Evolutionary conservation across 352 stramenopile species (phyloP).

Genomic region (Phytopythium helicoides): DNA sequence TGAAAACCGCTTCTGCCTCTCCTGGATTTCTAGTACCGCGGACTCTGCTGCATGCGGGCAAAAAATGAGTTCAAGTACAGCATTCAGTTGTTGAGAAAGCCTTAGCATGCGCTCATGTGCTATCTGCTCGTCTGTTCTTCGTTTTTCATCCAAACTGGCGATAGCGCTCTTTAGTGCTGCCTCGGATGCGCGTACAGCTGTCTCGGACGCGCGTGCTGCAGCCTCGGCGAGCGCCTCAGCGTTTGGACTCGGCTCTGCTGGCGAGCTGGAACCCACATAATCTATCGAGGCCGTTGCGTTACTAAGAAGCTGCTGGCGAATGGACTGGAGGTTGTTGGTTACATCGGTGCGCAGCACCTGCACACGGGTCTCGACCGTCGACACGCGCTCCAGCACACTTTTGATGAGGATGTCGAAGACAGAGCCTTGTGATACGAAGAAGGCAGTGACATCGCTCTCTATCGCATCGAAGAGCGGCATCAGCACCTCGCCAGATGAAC

Average conservation of each 20-base stretch:
- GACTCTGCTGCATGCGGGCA: slow-evolving; percentile 26
- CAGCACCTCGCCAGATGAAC: neutral
- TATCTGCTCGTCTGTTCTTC: neutral
- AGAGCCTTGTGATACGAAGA: slow-evolving; percentile 72
- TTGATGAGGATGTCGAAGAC: slow-evolving; percentile 60
- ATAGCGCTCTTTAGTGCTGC: neutral
- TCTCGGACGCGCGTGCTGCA: slow-evolving; percentile 7
- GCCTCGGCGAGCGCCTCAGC: slow-evolving; percentile 32
- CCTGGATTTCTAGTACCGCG: slow-evolving; percentile 23
- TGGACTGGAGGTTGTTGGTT: slow-evolving; percentile 23
- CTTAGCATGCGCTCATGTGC: slow-evolving; percentile 56
- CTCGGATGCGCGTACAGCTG: slow-evolving; percentile 2
- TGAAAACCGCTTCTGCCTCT: slow-evolving; percentile 32
- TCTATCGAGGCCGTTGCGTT: neutral
- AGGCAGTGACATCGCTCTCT: slow-evolving; percentile 55
- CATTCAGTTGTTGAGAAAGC: slow-evolving; percentile 54
- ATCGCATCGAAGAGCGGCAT: slow-evolving; percentile 73
- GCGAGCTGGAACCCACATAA: slow-evolving; percentile 2
- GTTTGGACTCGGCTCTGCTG: slow-evolving; percentile 5
- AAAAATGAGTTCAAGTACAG: slow-evolving; percentile 62
- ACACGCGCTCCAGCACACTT: slow-evolving; percentile 53
- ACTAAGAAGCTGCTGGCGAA: slow-evolving; percentile 24
- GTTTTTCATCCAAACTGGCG: neutral
- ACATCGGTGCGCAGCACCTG: slow-evolving; percentile 30
- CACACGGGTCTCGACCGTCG: slow-evolving; percentile 36